Evolutionary conservation across 306 rosid species (phyloP), one percentile per base, ranked within the genome.

Genomic region (Quercus cerris): DNA sequence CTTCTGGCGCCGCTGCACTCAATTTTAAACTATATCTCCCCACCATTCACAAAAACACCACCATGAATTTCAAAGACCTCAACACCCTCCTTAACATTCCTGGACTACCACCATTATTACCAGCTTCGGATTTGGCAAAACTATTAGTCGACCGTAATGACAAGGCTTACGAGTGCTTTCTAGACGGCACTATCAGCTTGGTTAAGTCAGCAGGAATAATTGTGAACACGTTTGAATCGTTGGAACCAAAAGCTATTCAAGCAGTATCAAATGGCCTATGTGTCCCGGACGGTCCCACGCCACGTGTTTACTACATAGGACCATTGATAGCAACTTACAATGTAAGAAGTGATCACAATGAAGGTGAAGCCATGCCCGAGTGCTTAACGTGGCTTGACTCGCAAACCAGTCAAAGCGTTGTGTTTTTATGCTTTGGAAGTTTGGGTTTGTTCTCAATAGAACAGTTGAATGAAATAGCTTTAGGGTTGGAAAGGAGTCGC

Each of bases 321-420:
- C 96, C 91, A 0, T 4, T 91, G 67, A 82, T 79, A n/a, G 49
- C 81, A 0, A 6, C 58, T 8, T 23, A 27, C 0, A 25, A 49
- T 12, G 46, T 71, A 18, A 63, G 51, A 22, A 30, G 35, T 8
- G 77, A 56, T 8, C 31, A 28, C 31, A 28, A 28, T 28, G 31
- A 28, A 28, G 63, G 54, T 4, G 35, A 17, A 8, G 70, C 15
- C 1, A 77, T 46, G 18, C 35, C 25, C 0, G 87, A 81, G 58
- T 89, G 90, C 38, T 22, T 89, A 76, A 81, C 33, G 7, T 89
- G 93, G 97, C 81, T 91, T 4, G 81, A 89, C 56, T 51, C 77
- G 8, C 97, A 91, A 19, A 89, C 97, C 8, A 76, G 74, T 64
- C 74, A 76, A 44, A 84, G 90, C 22, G 97, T 91, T 0, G 87